Conservation (phyloP, 495 filamentous ascomycete species). For the Xylaria grammica region DNA sequence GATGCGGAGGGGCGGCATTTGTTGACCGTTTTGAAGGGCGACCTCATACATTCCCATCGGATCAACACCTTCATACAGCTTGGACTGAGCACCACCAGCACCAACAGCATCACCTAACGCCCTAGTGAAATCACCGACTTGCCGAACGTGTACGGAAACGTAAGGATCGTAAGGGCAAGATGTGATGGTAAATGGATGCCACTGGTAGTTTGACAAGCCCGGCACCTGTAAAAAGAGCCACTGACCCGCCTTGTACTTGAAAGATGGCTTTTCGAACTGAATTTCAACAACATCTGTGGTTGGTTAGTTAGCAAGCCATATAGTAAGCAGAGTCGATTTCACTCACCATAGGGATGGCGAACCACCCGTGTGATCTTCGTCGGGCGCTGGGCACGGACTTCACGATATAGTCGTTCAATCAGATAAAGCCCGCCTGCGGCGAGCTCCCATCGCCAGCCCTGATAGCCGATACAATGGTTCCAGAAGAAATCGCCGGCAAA, state of each 20-base stretch:
- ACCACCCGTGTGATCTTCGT: constrained; percentile 94
- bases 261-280: constrained; percentile 92
- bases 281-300: constrained; percentile 90
- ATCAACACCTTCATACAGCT: constrained; percentile 87
- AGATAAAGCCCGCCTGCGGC: constrained; percentile 87
- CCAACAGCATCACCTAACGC: constrained; percentile 90
- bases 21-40: constrained; percentile 88
- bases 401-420: constrained; percentile 86
- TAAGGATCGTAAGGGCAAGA: constrained; percentile 96
- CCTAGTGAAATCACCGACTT: constrained; percentile 95
- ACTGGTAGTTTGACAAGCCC: constrained; percentile 83
- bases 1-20: constrained; percentile 86
- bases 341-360: constrained; percentile 94
- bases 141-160: constrained; percentile 90
- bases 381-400: constrained; percentile 77
- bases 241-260: constrained; percentile 98
- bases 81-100: constrained; percentile 80
- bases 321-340: constrained; percentile 36
- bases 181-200: constrained; percentile 99
- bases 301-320: constrained; percentile 46
- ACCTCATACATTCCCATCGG: constrained; percentile 98
- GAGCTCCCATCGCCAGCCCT: constrained; percentile 97
- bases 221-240: constrained; percentile 97
- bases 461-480: constrained; percentile 92
- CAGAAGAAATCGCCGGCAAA: constrained; percentile 84